Evolutionary conservation across 2,329 filamentous ascomycete genomes (phyloP).

Genomic region (Mollisiaceae sp.): DNA sequence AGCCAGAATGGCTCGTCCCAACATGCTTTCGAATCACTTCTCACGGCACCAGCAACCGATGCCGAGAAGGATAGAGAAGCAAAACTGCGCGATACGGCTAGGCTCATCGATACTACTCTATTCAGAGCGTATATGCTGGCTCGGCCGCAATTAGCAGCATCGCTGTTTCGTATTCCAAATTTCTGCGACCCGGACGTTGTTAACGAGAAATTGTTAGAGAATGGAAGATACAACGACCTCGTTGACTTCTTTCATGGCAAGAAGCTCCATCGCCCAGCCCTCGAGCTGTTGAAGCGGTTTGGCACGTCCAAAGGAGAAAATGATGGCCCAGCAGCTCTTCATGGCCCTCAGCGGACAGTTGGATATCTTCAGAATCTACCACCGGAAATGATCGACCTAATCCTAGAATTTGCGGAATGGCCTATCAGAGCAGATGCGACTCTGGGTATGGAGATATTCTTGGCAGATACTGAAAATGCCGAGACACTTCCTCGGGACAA

Average conservation of each 20-base stretch:
- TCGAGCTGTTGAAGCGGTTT: slow-evolving; percentile 82
- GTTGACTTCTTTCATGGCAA: slow-evolving; percentile 99
- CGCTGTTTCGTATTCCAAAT: slow-evolving; percentile 93
- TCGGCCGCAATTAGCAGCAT: slow-evolving; percentile 80
- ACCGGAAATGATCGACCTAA: slow-evolving; percentile 85
- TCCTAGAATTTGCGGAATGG: slow-evolving; percentile 92
- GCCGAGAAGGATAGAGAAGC: slow-evolving; percentile 65
- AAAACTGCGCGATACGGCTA: slow-evolving; percentile 77
- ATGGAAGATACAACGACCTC: slow-evolving; percentile 86
- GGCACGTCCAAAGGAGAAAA: slow-evolving; percentile 63
- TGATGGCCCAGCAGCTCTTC: slow-evolving; percentile 61
- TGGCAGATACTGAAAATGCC: slow-evolving; percentile 92
- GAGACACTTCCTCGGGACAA: slow-evolving; percentile 81
- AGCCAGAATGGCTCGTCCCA: slow-evolving; percentile 50
- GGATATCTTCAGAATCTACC: slow-evolving; percentile 89
- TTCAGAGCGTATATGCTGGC: slow-evolving; percentile 97
- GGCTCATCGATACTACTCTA: slow-evolving; percentile 88
- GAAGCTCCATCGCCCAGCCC: slow-evolving; percentile 84
- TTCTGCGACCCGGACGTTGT: slow-evolving; percentile 97
- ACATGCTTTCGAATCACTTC: slow-evolving; percentile 60
- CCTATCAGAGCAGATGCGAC: slow-evolving; percentile 74
- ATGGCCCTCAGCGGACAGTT: slow-evolving; percentile 83
- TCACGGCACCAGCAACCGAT: slow-evolving; percentile 49
- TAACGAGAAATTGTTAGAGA: slow-evolving; percentile 88
- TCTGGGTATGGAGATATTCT: slow-evolving; percentile 89